These are phyloP conservation scores for Klebsormidium nitens DNA, from an alignment of 139 green algal genomes.

Conservation along the genomic window DNA sequence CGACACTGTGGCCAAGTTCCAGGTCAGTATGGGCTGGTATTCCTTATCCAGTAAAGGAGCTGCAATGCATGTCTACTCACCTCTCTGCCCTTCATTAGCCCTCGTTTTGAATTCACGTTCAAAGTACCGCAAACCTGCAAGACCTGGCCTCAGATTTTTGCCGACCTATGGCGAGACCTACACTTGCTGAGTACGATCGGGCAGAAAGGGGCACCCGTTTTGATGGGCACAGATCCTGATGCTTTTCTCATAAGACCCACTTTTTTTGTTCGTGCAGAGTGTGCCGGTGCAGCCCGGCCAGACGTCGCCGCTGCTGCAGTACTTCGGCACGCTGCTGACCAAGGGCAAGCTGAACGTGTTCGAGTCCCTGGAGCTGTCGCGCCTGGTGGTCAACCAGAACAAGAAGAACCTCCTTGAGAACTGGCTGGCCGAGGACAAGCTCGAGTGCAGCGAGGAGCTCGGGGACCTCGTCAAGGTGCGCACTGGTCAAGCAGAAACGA, in stretches of 20 bases:
- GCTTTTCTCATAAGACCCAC: not conserved
- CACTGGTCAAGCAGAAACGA: not conserved
- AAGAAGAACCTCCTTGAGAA: constrained; percentile 98
- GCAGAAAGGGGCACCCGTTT: not conserved
- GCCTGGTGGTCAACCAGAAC: constrained; percentile 92
- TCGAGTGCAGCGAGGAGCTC: constrained; percentile 90
- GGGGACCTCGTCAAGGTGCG: constrained; percentile 80
- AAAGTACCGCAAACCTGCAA: too few relatives aligned
- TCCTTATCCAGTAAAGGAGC: not conserved
- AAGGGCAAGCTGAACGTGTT: constrained; percentile 84
- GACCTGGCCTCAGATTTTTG: too few relatives aligned
- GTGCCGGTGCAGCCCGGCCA: constrained; percentile 75
- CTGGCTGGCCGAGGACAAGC: constrained; percentile 90
- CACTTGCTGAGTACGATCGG: too few relatives aligned
- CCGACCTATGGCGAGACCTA: too few relatives aligned
- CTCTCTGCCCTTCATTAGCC: too few relatives aligned
- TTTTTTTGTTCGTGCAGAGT: constrained; percentile 61
- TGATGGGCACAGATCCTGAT: not conserved
- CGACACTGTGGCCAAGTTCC: constrained; percentile 44
- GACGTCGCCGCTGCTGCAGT: constrained; percentile 93
- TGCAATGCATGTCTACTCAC: too few relatives aligned
- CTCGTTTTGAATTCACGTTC: too few relatives aligned
- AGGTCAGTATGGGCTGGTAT: constrained; percentile 14
- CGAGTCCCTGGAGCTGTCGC: constrained; percentile 88
- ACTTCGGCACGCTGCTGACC: constrained; percentile 95